phyloP scores from a whole-genome alignment of 2,329 filamentous ascomycete species.

The Fusarium sp. region DNA sequence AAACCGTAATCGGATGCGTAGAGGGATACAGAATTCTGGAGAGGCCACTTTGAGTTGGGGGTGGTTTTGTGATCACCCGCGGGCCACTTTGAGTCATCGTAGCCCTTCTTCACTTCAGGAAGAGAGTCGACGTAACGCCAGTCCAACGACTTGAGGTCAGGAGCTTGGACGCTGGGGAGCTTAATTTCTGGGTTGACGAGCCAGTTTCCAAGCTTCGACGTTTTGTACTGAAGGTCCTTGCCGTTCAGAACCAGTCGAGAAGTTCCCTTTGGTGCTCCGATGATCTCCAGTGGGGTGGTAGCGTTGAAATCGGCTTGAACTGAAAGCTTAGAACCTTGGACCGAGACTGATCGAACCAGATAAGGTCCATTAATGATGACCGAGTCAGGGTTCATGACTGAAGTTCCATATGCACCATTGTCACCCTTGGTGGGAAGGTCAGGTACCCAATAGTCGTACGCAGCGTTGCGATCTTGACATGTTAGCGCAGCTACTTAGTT shows the following conservation, averaged over 20 bases:
- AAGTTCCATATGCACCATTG: constrained; percentile 53
- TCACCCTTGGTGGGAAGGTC: constrained; percentile 61
- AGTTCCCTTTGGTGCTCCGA: constrained; percentile 70
- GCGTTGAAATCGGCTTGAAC: constrained; percentile 81
- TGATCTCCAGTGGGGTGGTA: constrained; percentile 77
- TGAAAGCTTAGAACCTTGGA: constrained; percentile 70
- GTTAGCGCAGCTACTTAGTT: neutral
- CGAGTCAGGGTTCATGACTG: constrained; percentile 51
- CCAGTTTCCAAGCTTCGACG: constrained; percentile 63
- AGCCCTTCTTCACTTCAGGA: constrained; percentile 75
- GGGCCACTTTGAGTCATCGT: constrained; percentile 80
- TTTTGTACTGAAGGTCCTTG: constrained; percentile 54
- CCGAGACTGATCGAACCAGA: constrained; percentile 72
- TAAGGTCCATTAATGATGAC: constrained; percentile 75
- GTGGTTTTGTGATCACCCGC: constrained; percentile 70
- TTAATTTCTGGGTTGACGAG: constrained; percentile 63
- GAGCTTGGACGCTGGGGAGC: constrained; percentile 70
- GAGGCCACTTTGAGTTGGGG: constrained; percentile 70
- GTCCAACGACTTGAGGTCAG: constrained; percentile 66
- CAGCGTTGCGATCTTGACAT: constrained; percentile 69
- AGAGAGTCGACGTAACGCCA: constrained; percentile 82
- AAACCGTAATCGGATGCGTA: constrained; percentile 83
- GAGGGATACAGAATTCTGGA: constrained; percentile 76
- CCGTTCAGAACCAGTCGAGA: constrained; percentile 63
- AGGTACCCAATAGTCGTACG: constrained; percentile 79